These are phyloP conservation scores for Fusarium redolens DNA, from an alignment of 2,329 filamentous ascomycete species.

Conservation along the genomic window DNA sequence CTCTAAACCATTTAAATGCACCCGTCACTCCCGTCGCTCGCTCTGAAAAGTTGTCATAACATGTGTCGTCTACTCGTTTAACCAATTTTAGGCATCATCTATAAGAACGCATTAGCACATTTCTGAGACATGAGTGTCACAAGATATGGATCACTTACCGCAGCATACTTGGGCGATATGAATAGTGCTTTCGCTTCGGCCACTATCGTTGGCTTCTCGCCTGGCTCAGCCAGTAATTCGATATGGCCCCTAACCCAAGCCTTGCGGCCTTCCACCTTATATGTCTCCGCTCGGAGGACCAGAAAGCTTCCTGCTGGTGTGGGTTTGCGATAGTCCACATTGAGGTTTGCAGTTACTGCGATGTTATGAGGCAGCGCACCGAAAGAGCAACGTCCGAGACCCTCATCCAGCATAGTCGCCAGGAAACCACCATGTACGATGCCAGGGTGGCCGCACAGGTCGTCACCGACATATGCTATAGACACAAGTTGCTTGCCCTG, in stretches of 20 bases:
- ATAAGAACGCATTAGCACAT: background rate
- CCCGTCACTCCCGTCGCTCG: slow-evolving; percentile 25
- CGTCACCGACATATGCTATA: slow-evolving; percentile 80
- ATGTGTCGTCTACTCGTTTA: slow-evolving; percentile 29
- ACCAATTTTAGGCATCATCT: slow-evolving; percentile 50
- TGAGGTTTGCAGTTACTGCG: slow-evolving; percentile 87
- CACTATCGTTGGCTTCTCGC: slow-evolving; percentile 73
- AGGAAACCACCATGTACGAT: slow-evolving; percentile 92
- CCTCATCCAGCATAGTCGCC: slow-evolving; percentile 93
- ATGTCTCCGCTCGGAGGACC: slow-evolving; percentile 82
- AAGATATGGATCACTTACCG: slow-evolving; percentile 62
- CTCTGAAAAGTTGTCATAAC: slow-evolving; percentile 22
- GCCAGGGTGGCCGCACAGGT: slow-evolving; percentile 89
- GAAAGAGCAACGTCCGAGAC: slow-evolving; percentile 88
- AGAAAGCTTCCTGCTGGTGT: slow-evolving; percentile 80
- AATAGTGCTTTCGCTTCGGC: slow-evolving; percentile 89
- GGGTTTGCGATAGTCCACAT: slow-evolving; percentile 84
- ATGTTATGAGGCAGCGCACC: slow-evolving; percentile 87
- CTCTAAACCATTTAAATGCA: slow-evolving; percentile 13
- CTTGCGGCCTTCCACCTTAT: slow-evolving; percentile 90
- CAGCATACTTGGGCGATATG: slow-evolving; percentile 86
- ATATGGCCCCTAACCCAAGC: slow-evolving; percentile 92
- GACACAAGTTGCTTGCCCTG: slow-evolving; percentile 76
- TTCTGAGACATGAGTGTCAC: background rate
- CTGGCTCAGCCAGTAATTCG: slow-evolving; percentile 76